A percentile compares a stretch with the other conserved stretches of the same genome.
These are phyloP conservation scores for Galium porrigens DNA, from an alignment of 305 asterid genomes.

Conservation along the genomic window DNA sequence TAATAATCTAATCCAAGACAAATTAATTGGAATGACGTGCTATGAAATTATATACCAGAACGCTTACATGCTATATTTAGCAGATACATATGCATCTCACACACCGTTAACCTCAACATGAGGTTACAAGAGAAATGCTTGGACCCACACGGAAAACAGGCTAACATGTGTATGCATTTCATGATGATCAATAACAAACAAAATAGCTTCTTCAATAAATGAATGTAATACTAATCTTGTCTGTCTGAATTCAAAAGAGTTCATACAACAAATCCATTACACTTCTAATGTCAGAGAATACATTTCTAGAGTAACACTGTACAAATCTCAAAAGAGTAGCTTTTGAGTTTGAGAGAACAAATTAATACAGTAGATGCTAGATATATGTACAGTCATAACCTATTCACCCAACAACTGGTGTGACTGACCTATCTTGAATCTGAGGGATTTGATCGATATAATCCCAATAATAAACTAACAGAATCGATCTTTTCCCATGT, in stretches of 20 bases:
- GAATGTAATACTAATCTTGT: not conserved
- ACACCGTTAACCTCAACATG: too few relatives aligned
- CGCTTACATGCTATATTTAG: too few relatives aligned
- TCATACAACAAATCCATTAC: not conserved
- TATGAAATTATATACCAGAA: too few relatives aligned
- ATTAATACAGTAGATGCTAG: not conserved
- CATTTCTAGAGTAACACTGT: not conserved
- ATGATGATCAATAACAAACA: too few relatives aligned
- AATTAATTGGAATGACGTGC: too few relatives aligned
- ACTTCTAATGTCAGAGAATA: not conserved
- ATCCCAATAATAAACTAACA: not conserved
- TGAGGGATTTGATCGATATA: not conserved
- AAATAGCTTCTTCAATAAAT: too few relatives aligned
- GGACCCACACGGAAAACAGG: too few relatives aligned
- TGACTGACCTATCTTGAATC: conserved; percentile 6
- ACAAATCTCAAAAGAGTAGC: conserved; percentile 9
- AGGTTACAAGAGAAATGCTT: too few relatives aligned
- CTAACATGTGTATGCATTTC: too few relatives aligned
- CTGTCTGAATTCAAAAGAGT: not conserved
- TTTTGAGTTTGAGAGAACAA: conserved; percentile 1
- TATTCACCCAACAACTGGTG: not conserved
- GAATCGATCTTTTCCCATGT: not conserved
- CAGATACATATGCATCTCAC: too few relatives aligned
- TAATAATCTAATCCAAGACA: too few relatives aligned
- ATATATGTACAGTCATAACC: conserved; percentile 6